Evolutionary conservation across 2,329 filamentous ascomycete species (phyloP), one percentile per base, ranked within the genome.

Genomic region (Chrysoporthe austroafricana): DNA sequence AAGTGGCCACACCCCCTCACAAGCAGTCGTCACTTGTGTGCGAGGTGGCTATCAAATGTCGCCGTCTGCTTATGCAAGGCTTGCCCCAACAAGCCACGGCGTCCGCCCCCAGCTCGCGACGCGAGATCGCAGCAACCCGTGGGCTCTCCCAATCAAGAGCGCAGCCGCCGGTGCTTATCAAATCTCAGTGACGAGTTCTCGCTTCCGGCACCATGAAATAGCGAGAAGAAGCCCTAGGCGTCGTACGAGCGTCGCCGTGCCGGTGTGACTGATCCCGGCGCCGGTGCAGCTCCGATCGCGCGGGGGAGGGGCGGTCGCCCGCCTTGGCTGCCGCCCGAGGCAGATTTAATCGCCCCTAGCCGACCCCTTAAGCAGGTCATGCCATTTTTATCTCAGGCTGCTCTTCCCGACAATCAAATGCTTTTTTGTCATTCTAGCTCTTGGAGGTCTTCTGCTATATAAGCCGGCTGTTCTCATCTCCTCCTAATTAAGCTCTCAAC

Each of bases 281-380:
- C 54, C 54, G 54, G 54, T 34, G 34, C 32, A 39, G 54, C 54
- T 57, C 54, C 54, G 54, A 57, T 57, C 34, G 54, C 48, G 48
- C 48, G 21, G 14, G n/a, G 13, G 48, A 50, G 21, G 21, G 48
- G 21, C 3, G 21, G 9, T n/a, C 44, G 8, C 16, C 36, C 36
- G 36, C 36, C 36, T 39, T 6, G 4, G 48, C 48, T 52, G 48
- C 48, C 11, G 21, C 21, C 26, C 26, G 26, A 26, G 26, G 26
- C 26, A 26, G 1, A 52, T 26, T 32, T 26, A 26, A 26, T 26
- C 26, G 26, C 26, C 26, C 26, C 18, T 46, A 13, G 13, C 44
- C 44, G 44, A 1, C 2, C 11, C 2, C 44, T 16, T 46, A 13
- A 57, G 16, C 34, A 16, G 18, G 54, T 57, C 54, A 39, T n/a